Evolutionary conservation across 106 monocot species (phyloP).

Genomic region (Triglochin maritima): DNA sequence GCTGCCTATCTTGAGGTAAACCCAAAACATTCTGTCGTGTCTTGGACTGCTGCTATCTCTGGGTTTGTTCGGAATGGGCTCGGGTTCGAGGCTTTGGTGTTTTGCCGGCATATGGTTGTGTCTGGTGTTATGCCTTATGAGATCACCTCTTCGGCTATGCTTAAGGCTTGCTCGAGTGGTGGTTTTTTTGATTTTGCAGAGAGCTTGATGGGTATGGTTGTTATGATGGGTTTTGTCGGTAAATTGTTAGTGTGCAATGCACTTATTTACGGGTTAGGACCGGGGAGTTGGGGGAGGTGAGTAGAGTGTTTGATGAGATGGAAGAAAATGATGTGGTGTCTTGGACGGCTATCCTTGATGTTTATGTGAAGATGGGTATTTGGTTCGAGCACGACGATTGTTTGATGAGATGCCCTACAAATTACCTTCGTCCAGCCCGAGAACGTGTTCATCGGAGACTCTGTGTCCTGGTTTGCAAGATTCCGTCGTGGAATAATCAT

Average conservation of each 20-base stretch:
- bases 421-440: too few species aligned
- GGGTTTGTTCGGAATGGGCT: constrained; percentile 41
- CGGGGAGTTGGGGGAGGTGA: constrained; percentile 16
- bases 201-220: not conserved
- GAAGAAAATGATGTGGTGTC: constrained; percentile 46
- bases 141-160: constrained; percentile 25
- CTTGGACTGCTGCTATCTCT: constrained; percentile 34
- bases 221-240: constrained; percentile 15
- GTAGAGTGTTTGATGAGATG: constrained; percentile 45
- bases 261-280: constrained; percentile 36
- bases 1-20: constrained; percentile 15
- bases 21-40: constrained; percentile 24
- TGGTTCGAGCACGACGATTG: constrained; percentile 22
- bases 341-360: constrained; percentile 52
- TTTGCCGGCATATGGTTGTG: constrained; percentile 30
- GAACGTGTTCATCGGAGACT: too few species aligned
- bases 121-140: constrained; percentile 31
- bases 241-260: constrained; percentile 34
- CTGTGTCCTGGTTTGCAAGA: too few species aligned
- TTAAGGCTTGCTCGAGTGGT: constrained; percentile 4
- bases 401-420: constrained; percentile 58
- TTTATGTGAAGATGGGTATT: constrained; percentile 38
- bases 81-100: constrained; percentile 12
- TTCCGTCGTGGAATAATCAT: too few species aligned
- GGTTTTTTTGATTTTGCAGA: not conserved